Evolutionary conservation across 2,329 filamentous ascomycete genomes (phyloP).

Genomic region (Monosporascus sp.): DNA sequence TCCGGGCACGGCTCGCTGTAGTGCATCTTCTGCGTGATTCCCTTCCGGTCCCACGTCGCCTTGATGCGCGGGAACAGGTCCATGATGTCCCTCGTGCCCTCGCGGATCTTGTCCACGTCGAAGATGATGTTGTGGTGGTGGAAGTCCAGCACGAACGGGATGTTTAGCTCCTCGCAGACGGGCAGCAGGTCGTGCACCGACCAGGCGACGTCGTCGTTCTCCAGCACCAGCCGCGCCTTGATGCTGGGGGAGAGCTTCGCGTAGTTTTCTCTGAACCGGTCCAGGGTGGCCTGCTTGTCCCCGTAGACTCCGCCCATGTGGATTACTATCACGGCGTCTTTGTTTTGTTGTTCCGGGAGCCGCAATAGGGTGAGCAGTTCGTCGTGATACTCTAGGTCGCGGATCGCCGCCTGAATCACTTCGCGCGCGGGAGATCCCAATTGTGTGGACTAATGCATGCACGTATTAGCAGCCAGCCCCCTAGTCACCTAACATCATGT

Average conservation of each 20-base stretch:
- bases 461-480: conserved; percentile 4
- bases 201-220: conserved; percentile 93
- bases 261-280: conserved; percentile 75
- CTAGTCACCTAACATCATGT: neutral
- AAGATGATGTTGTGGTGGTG: conserved; percentile 97
- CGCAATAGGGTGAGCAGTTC: conserved; percentile 76
- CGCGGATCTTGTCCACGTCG: conserved; percentile 64
- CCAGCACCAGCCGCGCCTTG: conserved; percentile 77
- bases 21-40: conserved; percentile 93
- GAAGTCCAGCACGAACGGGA: conserved; percentile 86
- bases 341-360: conserved; percentile 70
- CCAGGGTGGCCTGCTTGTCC: conserved; percentile 73
- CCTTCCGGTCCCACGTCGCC: conserved; percentile 77
- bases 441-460: conserved; percentile 65
- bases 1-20: conserved; percentile 76
- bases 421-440: conserved; percentile 74
- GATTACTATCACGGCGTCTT: conserved; percentile 88
- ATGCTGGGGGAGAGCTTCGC: conserved; percentile 58
- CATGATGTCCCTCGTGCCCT: conserved; percentile 80
- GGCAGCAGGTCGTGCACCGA: conserved; percentile 88
- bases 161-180: conserved; percentile 88
- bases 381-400: conserved; percentile 83
- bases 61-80: conserved; percentile 69
- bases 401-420: conserved; percentile 70
- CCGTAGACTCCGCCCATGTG: conserved; percentile 92